Base-by-base conservation (phyloP, 2,329 filamentous ascomycete genomes). In the Elsinoe necatrix region DNA sequence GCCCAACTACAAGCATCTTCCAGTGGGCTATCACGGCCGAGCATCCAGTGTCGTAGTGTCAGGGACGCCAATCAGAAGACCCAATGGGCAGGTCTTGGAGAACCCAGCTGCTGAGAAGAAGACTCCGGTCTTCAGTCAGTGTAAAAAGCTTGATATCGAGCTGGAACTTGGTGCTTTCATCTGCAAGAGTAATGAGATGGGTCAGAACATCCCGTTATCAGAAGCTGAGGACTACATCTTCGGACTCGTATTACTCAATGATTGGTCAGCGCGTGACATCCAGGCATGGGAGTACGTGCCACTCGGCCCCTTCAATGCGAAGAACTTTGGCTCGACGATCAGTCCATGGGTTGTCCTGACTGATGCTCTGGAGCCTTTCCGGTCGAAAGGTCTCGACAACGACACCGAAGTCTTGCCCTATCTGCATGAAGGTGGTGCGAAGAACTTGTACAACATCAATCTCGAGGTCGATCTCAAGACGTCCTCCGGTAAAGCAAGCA, bases 221-320 rank as follows among this genome's bases (percentile, higher is more conserved):
- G 73, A 84, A 43, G 88, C 88, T 0, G 82, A 84, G 55, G 79
- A 87, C 16, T 77, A 83, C 64, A 77, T 95, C 25, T 93, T 93
- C 65, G 89, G 89, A 12, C 77, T 89, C 23, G 88, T 93, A 0
- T 71, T 95, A 57, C 80, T 95, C 77, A 95, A 95, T 63, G 89
- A 95, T 70, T 95, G 89, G 89, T 89, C 84, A 56, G 88, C 88
- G 3, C 76, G 88, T 61, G 88, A 93, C 63, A 84, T 93, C 51
- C 89, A 95, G 67, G 80, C 80, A 0, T 93, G 87, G 87, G 89
- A 95, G 70, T 91, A 91, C 63, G 79, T 91, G 7, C 89, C 89
- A 0, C 73, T 92, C 6, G 89, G 89, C 0, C 88, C 88, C 0
- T 92, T 93, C 73, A 90, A 88, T 60, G 78, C 82, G 21, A 93